A percentile compares a stretch with the other conserved stretches of the same genome.
Conservation (phyloP, 2,329 filamentous ascomycete species). For the Aspergillus nomiae region DNA sequence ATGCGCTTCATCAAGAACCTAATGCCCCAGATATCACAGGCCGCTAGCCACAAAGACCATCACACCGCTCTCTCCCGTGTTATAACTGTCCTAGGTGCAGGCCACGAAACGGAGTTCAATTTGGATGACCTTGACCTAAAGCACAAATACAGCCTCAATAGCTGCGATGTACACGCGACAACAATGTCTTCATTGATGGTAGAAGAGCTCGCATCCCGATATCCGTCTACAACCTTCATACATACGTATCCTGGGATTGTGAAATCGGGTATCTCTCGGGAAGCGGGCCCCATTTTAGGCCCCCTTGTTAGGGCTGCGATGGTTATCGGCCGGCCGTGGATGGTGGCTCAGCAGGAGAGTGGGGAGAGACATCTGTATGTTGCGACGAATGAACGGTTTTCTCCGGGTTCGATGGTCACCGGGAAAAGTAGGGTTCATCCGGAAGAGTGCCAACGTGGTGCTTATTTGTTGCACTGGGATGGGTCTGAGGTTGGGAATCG, state of each 20-base stretch:
- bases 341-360: conserved; percentile 34
- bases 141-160: too few relatives aligned
- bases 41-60: conserved; percentile 12
- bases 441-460: too few relatives aligned
- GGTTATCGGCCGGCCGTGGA: conserved; percentile 13
- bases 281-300: conserved; percentile 12
- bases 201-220: too few relatives aligned
- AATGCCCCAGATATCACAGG: conserved; percentile 36
- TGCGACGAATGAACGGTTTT: neutral
- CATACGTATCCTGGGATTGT: conserved; percentile 40
- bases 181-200: too few relatives aligned
- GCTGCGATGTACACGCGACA: too few relatives aligned
- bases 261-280: conserved; percentile 35
- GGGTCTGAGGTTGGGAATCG: too few relatives aligned
- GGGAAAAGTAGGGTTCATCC: too few relatives aligned
- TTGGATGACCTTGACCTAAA: too few relatives aligned
- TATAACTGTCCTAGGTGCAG: conserved; percentile 43
- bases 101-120: conserved; percentile 25
- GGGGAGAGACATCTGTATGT: conserved; percentile 34
- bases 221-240: too few relatives aligned
- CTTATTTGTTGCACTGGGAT: too few relatives aligned
- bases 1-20: conserved; percentile 49
- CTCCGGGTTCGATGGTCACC: too few relatives aligned
- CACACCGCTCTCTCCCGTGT: conserved; percentile 34
- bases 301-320: conserved; percentile 15